Conservation (phyloP, 192 early-diverging fungal species). For the Backusella australiensis region DNA sequence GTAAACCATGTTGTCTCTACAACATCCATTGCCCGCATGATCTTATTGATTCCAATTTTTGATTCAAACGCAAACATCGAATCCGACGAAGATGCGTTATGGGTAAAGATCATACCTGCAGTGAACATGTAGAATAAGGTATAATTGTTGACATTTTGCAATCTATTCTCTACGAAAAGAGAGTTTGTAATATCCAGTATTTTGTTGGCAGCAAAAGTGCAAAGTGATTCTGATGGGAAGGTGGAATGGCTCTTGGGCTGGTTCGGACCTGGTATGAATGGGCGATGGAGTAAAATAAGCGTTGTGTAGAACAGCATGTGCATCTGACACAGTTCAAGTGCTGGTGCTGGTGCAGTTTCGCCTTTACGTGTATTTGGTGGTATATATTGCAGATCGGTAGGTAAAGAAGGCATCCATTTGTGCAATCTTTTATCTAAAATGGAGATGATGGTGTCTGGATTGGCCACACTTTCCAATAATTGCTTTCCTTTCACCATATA, state of each 20-base stretch:
- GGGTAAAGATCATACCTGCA: slow-evolving; percentile 36
- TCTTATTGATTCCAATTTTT: slow-evolving; percentile 33
- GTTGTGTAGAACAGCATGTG: slow-evolving; percentile 54
- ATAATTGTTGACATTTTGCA: slow-evolving; percentile 34
- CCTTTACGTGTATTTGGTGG: slow-evolving; percentile 34
- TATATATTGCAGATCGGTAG: slow-evolving; percentile 29
- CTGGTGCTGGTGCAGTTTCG: slow-evolving; percentile 14
- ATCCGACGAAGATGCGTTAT: slow-evolving; percentile 29
- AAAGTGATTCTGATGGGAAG: slow-evolving; percentile 30
- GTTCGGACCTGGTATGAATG: slow-evolving; percentile 39
- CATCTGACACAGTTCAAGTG: slow-evolving; percentile 30
- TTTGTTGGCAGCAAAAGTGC: slow-evolving; percentile 33
- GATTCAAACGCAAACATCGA: slow-evolving; percentile 31
- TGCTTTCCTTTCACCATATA: slow-evolving; percentile 42
- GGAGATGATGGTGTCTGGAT: slow-evolving; percentile 24
- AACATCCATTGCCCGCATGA: slow-evolving; percentile 27
- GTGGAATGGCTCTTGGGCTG: not conserved
- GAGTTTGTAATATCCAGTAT: slow-evolving; percentile 35
- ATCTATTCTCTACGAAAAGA: slow-evolving; percentile 13
- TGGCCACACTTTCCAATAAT: slow-evolving; percentile 17
- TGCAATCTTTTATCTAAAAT: slow-evolving; percentile 24
- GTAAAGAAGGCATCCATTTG: slow-evolving; percentile 45
- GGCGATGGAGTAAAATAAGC: slow-evolving; percentile 55
- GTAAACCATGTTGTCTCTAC: slow-evolving; percentile 33
- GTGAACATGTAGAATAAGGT: slow-evolving; percentile 34